A percentile compares a stretch with the other conserved stretches of the same genome.
Evolutionary conservation across 352 stramenopile genomes (phyloP).

Genomic region (Globisporangium cederbergense): DNA sequence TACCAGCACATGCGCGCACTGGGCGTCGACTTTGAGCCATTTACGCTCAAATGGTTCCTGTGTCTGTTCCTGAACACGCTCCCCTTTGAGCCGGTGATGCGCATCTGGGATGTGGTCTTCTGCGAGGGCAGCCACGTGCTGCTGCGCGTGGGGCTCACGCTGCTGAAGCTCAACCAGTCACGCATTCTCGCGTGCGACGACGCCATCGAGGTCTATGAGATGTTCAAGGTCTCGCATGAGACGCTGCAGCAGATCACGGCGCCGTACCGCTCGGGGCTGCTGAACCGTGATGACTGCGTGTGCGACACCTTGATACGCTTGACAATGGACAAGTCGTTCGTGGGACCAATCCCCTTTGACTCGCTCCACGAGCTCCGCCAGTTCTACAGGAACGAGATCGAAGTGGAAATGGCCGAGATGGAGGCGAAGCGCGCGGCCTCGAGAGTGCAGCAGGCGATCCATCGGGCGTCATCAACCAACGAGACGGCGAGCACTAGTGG

Average conservation of each 20-base stretch:
- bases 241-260: slow-evolving; percentile 52
- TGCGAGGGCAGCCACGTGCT: slow-evolving; percentile 88
- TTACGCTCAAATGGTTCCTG: slow-evolving; percentile 92
- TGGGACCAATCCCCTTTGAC: slow-evolving; percentile 71
- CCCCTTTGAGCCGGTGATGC: slow-evolving; percentile 83
- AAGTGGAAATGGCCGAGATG: slow-evolving; percentile 40
- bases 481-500: slow-evolving; percentile 15
- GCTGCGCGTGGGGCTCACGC: slow-evolving; percentile 73
- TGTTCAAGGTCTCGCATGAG: slow-evolving; percentile 76
- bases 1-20: slow-evolving; percentile 64
- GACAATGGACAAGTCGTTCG: slow-evolving; percentile 80
- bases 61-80: slow-evolving; percentile 92
- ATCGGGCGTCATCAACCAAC: not conserved
- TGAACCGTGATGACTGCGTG: slow-evolving; percentile 81
- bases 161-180: slow-evolving; percentile 80
- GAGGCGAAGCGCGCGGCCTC: slow-evolving; percentile 29
- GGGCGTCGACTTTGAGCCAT: slow-evolving; percentile 81
- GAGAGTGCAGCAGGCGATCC: not conserved
- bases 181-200: slow-evolving; percentile 74
- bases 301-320: slow-evolving; percentile 79
- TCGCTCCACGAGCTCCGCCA: slow-evolving; percentile 68
- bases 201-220: slow-evolving; percentile 77
- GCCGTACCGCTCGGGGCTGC: slow-evolving; percentile 46
- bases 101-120: slow-evolving; percentile 90
- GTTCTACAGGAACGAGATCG: slow-evolving; percentile 60